These are phyloP conservation scores for Fusarium poae DNA, from an alignment of 2,329 filamentous ascomycete species.

Conservation along the genomic window DNA sequence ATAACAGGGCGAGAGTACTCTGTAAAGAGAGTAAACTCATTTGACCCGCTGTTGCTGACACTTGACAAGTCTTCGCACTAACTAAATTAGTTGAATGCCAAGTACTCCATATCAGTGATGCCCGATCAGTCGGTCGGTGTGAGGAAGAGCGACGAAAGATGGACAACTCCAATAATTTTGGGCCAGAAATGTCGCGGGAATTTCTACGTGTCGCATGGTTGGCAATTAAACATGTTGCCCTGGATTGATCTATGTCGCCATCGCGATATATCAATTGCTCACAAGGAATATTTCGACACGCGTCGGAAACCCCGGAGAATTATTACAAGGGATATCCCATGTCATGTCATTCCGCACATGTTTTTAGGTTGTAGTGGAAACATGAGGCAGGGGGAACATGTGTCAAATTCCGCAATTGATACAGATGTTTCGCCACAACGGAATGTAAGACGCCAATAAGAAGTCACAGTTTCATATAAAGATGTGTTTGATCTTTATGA, in stretches of 20 bases:
- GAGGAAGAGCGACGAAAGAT: not conserved
- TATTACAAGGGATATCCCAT: not conserved
- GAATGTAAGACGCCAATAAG: not conserved
- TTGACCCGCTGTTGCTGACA: not conserved
- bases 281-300: not conserved
- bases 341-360: not conserved
- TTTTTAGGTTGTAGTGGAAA: not conserved
- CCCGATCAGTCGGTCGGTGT: too few relatives aligned
- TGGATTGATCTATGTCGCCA: not conserved
- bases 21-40: not conserved
- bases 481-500: not conserved
- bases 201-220: not conserved
- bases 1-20: too few relatives aligned
- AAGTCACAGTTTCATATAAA: not conserved
- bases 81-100: not conserved
- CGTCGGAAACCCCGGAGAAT: not conserved
- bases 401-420: not conserved
- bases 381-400: not conserved
- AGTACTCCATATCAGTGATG: too few relatives aligned
- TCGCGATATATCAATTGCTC: not conserved
- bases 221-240: not conserved
- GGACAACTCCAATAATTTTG: not conserved
- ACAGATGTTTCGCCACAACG: not conserved
- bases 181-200: not conserved
- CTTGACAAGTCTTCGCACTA: not conserved